Conservation (phyloP, 805 yeast species). For the Wickerhamiella nectarea region DNA sequence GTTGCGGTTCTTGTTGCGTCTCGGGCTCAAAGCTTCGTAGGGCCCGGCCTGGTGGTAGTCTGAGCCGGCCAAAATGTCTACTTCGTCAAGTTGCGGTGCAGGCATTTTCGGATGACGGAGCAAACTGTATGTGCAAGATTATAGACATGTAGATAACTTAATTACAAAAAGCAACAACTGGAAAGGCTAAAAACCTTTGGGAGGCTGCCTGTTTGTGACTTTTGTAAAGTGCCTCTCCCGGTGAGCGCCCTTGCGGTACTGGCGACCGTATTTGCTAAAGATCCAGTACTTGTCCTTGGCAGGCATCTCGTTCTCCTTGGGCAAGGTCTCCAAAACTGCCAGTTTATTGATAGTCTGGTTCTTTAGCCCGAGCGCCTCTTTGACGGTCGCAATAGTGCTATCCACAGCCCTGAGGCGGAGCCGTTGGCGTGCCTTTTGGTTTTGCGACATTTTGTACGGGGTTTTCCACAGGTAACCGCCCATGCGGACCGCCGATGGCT, state of each 20-base stretch:
- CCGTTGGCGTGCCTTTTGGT: constrained; percentile 76
- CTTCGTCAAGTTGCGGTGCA: constrained; percentile 53
- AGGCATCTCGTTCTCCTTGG: constrained; percentile 69
- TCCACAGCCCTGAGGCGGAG: constrained; percentile 74
- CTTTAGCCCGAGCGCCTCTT: constrained; percentile 32
- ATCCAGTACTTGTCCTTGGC: constrained; percentile 79
- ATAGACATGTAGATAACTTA: background rate
- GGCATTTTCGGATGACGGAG: background rate
- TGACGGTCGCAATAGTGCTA: constrained; percentile 52
- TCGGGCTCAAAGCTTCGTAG: constrained; percentile 96
- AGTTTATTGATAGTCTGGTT: constrained; percentile 27
- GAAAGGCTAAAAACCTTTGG: constrained; percentile 41
- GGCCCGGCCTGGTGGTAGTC: constrained; percentile 98
- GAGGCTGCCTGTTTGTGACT: constrained; percentile 64
- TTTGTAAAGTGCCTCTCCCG: constrained; percentile 78
- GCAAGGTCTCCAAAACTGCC: constrained; percentile 36
- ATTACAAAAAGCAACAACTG: background rate
- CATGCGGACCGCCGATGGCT: constrained; percentile 38
- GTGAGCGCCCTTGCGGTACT: constrained; percentile 81
- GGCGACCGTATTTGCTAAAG: constrained; percentile 56
- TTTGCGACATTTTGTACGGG: constrained; percentile 64
- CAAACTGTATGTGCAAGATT: background rate
- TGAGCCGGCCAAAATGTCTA: constrained; percentile 77
- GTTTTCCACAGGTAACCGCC: constrained; percentile 75
- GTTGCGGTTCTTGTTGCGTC: constrained; percentile 52